Conservation (phyloP, 78 protist species). For the Planoprotostelium fungivorum region DNA sequence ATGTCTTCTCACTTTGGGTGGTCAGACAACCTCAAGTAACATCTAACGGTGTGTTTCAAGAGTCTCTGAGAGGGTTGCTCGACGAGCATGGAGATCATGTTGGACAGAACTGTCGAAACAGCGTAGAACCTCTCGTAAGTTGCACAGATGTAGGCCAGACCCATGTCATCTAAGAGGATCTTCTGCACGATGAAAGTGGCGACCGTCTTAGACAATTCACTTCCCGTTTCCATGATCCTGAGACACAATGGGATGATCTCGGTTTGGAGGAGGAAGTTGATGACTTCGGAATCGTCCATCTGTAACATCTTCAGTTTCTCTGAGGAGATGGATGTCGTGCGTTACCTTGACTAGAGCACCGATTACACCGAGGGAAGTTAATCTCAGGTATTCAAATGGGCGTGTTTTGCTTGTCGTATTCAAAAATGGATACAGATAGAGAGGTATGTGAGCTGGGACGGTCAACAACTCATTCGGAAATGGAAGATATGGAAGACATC, state of each 20-base stretch:
- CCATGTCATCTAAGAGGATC: conserved; percentile 90
- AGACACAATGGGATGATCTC: conserved; percentile 98
- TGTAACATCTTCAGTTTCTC: not conserved
- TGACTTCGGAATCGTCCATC: conserved; percentile 90
- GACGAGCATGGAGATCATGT: conserved; percentile 48
- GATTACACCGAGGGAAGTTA: conserved; percentile 98
- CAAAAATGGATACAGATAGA: conserved; percentile 97
- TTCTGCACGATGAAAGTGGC: conserved; percentile 99
- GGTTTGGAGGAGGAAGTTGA: conserved; percentile 91
- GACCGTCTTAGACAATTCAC: conserved; percentile 95
- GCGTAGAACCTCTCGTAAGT: conserved; percentile 90
- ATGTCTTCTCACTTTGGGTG: conserved; percentile 53
- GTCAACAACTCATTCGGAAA: not conserved
- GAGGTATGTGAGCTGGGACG: conserved; percentile 91
- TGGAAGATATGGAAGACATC: not conserved
- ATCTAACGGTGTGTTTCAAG: conserved; percentile 94
- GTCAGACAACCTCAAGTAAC: conserved; percentile 94
- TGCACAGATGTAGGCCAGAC: conserved; percentile 85
- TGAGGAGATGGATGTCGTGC: not conserved
- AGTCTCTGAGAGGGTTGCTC: conserved; percentile 78
- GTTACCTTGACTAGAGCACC: conserved; percentile 96
- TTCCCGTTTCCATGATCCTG: conserved; percentile 97
- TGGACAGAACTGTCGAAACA: conserved; percentile 63
- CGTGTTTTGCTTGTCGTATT: conserved; percentile 86
- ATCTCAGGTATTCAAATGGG: conserved; percentile 97